Conservation (phyloP, 306 rosid genomes). For the Pueraria montana region DNA sequence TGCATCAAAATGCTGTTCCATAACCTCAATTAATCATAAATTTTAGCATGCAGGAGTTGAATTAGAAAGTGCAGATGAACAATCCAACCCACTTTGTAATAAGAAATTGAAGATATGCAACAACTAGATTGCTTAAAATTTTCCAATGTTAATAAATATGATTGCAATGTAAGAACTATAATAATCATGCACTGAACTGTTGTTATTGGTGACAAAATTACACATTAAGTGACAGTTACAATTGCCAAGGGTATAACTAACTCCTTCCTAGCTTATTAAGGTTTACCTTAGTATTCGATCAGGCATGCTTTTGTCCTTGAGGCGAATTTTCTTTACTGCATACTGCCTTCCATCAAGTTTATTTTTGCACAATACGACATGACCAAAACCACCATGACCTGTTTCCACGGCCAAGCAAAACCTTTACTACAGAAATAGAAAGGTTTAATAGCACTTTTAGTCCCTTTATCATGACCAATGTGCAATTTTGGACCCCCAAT, state of each 20-base stretch:
- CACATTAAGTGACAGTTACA: slow-evolving; percentile 4
- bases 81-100: slow-evolving; percentile 21
- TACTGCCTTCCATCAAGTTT: slow-evolving; percentile 96
- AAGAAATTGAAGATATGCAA: slow-evolving; percentile 37
- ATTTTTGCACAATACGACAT: slow-evolving; percentile 93
- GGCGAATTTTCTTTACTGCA: slow-evolving; percentile 95
- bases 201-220: slow-evolving; percentile 18
- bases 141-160: slow-evolving; percentile 35
- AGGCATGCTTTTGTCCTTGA: slow-evolving; percentile 87
- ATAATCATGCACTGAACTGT: slow-evolving; percentile 27
- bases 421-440: slow-evolving; percentile 33
- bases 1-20: slow-evolving; percentile 11
- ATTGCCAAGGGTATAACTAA: slow-evolving; percentile 6
- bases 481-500: background rate
- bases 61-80: slow-evolving; percentile 31
- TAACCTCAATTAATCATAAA: slow-evolving; percentile 39
- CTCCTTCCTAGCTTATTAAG: slow-evolving; percentile 37
- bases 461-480: background rate
- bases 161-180: slow-evolving; percentile 33
- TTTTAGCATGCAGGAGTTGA: slow-evolving; percentile 41
- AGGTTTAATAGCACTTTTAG: background rate
- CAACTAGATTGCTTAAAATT: background rate
- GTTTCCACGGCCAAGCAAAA: slow-evolving; percentile 43
- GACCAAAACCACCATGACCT: slow-evolving; percentile 99
- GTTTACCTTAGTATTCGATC: slow-evolving; percentile 89